Evolutionary conservation across 805 yeast genomes (phyloP), one percentile per base, ranked within the genome.

Genomic region (Candida chilensis): DNA sequence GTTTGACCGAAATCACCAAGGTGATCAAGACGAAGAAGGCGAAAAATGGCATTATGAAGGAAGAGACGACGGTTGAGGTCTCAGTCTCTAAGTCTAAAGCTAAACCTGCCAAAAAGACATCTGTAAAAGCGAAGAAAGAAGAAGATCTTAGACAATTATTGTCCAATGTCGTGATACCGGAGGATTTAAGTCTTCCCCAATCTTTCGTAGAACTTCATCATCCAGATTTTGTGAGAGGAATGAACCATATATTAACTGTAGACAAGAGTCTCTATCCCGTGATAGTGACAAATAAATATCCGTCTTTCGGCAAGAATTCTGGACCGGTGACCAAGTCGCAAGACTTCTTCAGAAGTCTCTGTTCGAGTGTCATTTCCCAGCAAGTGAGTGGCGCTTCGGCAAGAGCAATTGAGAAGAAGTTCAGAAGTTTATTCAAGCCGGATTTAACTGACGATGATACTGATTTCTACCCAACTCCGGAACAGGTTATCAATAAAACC

Each of bases 381-480:
- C 92, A 82, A 47, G 71, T 83, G 8, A 75, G 83, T 38, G 95
- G 95, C 1, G 67, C 72, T 1, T 94, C 96, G 1, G 95, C 96
- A 0, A 50, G 44, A 7, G 66, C 87, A 1, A 82, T 87, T 18
- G 64, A 67, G 33, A 35, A 37, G 8, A 67, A 70, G 39, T 67
- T 83, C 32, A 44, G 45, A 13, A 43, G 47, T 13, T 35, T 53
- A 11, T 68, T 57, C 37, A 55, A 42, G 11, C 55, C 41, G 17
- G 30, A 24, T 5, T 17, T 9, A 4, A 29, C 32, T n/a, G 32
- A 29, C 11, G 39, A 30, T 17, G 33, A 21, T 4, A 33, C 33
- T 9, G 42, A 32, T 26, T 30, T 44, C 12, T 63, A 64, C 29
- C 87, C 92, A 0, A 53, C 68, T 0, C 79, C 90, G 0, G 44